Percentiles rank a stretch among this genome's conserved stretches.
Conservation (phyloP, 1,284 basidiomycete species). For the Ganoderma multipileum region DNA sequence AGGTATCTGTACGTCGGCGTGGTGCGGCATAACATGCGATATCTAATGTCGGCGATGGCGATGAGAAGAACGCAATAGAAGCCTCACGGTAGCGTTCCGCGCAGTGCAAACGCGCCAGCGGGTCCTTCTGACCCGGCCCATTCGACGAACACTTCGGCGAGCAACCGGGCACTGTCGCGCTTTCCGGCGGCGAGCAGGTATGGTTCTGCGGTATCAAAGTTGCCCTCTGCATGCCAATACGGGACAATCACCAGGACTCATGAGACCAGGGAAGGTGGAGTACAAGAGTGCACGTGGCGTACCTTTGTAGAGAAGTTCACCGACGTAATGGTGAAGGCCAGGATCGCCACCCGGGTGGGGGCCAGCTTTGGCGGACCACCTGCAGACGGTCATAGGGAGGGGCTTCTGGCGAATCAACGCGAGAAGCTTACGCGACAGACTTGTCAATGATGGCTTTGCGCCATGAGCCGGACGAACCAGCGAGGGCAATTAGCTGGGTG, state of each 20-base stretch:
- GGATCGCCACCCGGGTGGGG: conserved; percentile 86
- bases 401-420: background rate
- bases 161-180: conserved; percentile 83
- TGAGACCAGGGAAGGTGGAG: conserved; percentile 16
- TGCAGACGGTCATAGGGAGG: conserved; percentile 37
- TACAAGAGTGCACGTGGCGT: conserved; percentile 26
- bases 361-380: conserved; percentile 84
- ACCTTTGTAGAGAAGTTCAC: conserved; percentile 90
- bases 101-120: conserved; percentile 78
- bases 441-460: conserved; percentile 82
- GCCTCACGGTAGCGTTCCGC: conserved; percentile 84
- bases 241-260: conserved; percentile 9
- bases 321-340: conserved; percentile 85
- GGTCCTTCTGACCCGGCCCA: conserved; percentile 65
- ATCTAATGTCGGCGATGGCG: background rate
- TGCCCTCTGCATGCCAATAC: conserved; percentile 61
- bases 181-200: conserved; percentile 87
- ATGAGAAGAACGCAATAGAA: conserved; percentile 3
- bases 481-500: conserved; percentile 83
- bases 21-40: background rate
- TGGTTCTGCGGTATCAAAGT: conserved; percentile 76
- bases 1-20: conserved; percentile 64
- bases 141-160: conserved; percentile 86
- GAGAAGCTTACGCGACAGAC: conserved; percentile 69
- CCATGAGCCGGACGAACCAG: conserved; percentile 79